Evolutionary conservation across 1,284 basidiomycete species (phyloP), one percentile per base, ranked within the genome.

Genomic region (Somion occarium): DNA sequence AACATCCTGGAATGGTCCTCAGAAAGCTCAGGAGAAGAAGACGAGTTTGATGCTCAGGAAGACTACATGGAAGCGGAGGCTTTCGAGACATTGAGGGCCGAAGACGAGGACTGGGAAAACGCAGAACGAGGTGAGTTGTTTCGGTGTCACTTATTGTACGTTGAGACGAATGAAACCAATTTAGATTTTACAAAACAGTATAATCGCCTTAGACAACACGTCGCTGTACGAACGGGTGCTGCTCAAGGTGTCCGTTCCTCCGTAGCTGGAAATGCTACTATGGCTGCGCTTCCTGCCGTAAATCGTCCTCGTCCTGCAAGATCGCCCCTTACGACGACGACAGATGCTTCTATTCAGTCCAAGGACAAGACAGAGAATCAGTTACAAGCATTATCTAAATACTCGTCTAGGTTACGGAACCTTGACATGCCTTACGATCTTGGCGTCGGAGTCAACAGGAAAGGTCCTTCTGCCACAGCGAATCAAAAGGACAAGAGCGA

Each of bases 181-280:
- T 13, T 61, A 96, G 94, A 98, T 71, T 95, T 98, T 60, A 97
- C 94, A 26, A 98, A 98, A 69, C 92, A 96, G 63, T 98, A 91
- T 72, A 98, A 97, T 69, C 87, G 94, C 30, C 75, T 96, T 30
- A 76, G 86, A 48, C 93, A 96, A 65, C 89, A 94, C 64, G 79
- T 86, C 52, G 85, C 85, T 23, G 80, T 91, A 4, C 81, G 82
- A 30, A 80, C 81, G 15, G 86, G 88, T 4, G 78, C 74, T 50
- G 83, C 80, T 1, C 74, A 81, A 46, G 81, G 83, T 12, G 64
- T 73, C 9, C 61, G 73, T 13, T 82, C 82, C 12, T 69, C 80
- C 1, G 69, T 74, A 38, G 73, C 80, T 51, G 66, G 70, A 3
- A 67, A 71, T 20, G 59, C 72, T 15, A 61, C 79, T 3, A 79